These are phyloP conservation scores for Cochlearia excelsa DNA, from an alignment of 345 rosid species.

Conservation along the genomic window DNA sequence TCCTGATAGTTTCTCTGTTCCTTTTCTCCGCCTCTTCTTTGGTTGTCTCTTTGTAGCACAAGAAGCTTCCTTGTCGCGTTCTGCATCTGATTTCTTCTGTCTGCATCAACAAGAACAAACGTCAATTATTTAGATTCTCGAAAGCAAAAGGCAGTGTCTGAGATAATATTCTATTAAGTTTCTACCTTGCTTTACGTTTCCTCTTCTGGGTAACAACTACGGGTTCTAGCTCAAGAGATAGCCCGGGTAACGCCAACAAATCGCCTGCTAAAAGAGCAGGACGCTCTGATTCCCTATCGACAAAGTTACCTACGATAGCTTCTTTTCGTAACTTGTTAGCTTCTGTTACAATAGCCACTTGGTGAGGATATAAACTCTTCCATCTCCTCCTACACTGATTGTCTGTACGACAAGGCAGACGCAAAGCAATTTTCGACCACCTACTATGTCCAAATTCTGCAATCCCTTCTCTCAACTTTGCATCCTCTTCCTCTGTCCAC, in stretches of 20 bases:
- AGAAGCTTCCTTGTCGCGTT: conserved; percentile 28
- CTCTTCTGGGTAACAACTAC: conserved; percentile 24
- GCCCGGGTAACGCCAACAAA: conserved; percentile 43
- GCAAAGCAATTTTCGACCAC: conserved; percentile 78
- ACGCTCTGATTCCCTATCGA: conserved; percentile 80
- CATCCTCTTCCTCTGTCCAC: conserved; percentile 87
- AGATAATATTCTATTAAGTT: conserved; percentile 15
- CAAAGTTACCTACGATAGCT: conserved; percentile 69
- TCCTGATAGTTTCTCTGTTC: conserved; percentile 9
- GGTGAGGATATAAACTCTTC: conserved; percentile 63
- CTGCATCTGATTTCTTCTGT: conserved; percentile 25
- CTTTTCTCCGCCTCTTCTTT: conserved; percentile 33
- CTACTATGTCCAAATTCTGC: conserved; percentile 51
- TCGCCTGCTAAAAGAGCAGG: conserved; percentile 61
- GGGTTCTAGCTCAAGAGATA: conserved; percentile 36
- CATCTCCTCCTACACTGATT: conserved; percentile 89
- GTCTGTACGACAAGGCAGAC: conserved; percentile 69
- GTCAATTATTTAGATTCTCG: conserved; percentile 18
- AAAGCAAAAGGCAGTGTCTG: neutral
- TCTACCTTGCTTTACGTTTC: conserved; percentile 57
- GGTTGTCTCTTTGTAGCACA: conserved; percentile 25
- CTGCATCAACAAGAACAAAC: conserved; percentile 30
- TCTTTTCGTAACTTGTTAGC: conserved; percentile 52
- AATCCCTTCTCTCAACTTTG: conserved; percentile 56
- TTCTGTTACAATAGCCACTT: conserved; percentile 54